Evolutionary conservation across 163 green algal genomes (phyloP).

Genomic region (Volvox carteri): DNA sequence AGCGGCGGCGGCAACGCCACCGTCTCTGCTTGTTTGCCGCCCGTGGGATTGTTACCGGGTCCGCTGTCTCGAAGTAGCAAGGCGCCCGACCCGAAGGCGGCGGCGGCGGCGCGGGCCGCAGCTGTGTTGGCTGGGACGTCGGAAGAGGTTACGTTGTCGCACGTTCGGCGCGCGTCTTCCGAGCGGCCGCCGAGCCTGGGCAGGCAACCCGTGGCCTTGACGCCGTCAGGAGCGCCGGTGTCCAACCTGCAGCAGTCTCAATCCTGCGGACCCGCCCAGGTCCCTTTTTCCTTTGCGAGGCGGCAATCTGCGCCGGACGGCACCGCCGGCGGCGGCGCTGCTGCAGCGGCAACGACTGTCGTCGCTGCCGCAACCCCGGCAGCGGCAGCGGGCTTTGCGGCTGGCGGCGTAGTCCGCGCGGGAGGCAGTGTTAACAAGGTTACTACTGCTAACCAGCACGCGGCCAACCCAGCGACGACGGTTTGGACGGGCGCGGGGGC

Average conservation of each 20-base stretch:
- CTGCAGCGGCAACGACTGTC: not conserved
- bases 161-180: not conserved
- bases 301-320: not conserved
- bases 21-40: not conserved
- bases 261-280: not conserved
- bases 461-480: not conserved
- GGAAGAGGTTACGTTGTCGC: not conserved
- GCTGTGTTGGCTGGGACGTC: not conserved
- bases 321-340: not conserved
- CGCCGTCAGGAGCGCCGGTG: not conserved
- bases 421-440: too few species aligned
- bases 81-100: not conserved
- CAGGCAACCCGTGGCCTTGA: not conserved
- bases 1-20: not conserved
- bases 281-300: not conserved
- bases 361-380: not conserved
- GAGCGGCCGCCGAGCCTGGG: not conserved
- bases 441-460: not conserved
- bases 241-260: not conserved
- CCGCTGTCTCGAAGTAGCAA: not conserved
- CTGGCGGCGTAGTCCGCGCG: too few species aligned
- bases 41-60: not conserved
- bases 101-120: not conserved
- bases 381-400: not conserved
- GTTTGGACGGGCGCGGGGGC: not conserved